Conservation (phyloP, 805 yeast species). For the Monosporozyma aerobia region DNA sequence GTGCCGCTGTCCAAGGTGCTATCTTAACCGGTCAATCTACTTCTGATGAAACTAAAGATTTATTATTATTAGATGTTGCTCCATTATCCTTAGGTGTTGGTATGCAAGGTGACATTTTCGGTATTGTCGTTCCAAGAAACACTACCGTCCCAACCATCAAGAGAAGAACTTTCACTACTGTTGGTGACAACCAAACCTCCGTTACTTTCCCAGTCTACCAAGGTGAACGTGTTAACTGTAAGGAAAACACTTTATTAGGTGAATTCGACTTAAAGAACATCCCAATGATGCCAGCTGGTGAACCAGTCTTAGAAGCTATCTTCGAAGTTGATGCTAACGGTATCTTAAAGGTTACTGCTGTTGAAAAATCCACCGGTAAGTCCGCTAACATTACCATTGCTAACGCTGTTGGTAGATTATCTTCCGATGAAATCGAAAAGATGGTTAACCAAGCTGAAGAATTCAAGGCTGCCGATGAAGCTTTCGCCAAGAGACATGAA, state of each 20-base stretch:
- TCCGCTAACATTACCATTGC: constrained; percentile 97
- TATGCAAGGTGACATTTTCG: constrained; percentile 98
- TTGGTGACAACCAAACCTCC: constrained; percentile 96
- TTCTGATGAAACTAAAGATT: constrained; percentile 91
- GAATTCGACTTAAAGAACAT: constrained; percentile 97
- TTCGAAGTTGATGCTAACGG: constrained; percentile 99
- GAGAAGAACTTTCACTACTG: constrained; percentile 98
- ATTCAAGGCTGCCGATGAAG: constrained; percentile 98
- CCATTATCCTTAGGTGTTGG: constrained; percentile 99
- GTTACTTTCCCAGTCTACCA: constrained; percentile 98
- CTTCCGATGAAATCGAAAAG: constrained; percentile 94
- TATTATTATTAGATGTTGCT: constrained; percentile 91
- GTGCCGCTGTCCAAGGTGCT: constrained; percentile 99
- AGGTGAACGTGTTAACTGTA: constrained; percentile 99
- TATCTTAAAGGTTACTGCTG: constrained; percentile 97
- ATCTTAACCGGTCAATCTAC: constrained; percentile 92
- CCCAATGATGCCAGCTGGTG: constrained; percentile 98
- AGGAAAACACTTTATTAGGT: constrained; percentile 95
- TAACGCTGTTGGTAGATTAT: constrained; percentile 97
- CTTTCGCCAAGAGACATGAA: constrained; percentile 98
- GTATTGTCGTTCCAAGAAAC: constrained; percentile 98
- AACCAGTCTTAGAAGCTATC: constrained; percentile 97
- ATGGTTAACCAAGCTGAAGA: constrained; percentile 98
- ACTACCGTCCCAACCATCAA: constrained; percentile 98
- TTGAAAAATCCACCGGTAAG: constrained; percentile 97